Conservation (phyloP, 176 grass and related monocot genomes). For the Phoenix dactylifera region DNA sequence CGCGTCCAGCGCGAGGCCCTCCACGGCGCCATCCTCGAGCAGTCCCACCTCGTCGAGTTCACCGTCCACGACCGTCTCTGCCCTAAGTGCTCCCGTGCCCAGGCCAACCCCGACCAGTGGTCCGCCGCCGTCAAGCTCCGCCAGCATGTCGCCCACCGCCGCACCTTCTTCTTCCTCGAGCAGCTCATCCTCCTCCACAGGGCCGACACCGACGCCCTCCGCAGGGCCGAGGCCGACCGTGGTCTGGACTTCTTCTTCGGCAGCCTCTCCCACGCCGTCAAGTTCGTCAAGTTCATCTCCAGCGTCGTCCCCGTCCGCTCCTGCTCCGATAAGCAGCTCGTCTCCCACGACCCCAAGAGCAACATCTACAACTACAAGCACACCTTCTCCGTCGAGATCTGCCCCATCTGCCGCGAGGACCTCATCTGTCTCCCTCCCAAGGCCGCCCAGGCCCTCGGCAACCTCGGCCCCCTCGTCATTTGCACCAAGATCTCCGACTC, state of each 20-base stretch:
- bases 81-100: constrained; percentile 41
- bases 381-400: constrained; percentile 86
- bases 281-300: constrained; percentile 72
- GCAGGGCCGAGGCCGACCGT: constrained; percentile 29
- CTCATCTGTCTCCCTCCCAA: constrained; percentile 61
- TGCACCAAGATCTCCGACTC: constrained; percentile 70
- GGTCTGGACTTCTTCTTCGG: constrained; percentile 85
- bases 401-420: constrained; percentile 88
- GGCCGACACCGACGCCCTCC: constrained; percentile 43
- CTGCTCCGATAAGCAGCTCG: constrained; percentile 65
- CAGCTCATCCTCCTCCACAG: constrained; percentile 80
- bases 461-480: constrained; percentile 68
- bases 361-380: constrained; percentile 76
- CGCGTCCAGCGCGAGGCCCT: constrained; percentile 72
- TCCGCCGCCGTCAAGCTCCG: constrained; percentile 61
- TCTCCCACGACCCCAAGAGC: constrained; percentile 74
- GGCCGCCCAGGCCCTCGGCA: constrained; percentile 39
- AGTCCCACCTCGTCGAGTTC: constrained; percentile 64
- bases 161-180: constrained; percentile 90
- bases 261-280: constrained; percentile 48
- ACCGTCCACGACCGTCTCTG: constrained; percentile 76
- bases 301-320: constrained; percentile 51
- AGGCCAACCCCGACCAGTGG: constrained; percentile 82
- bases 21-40: constrained; percentile 66
- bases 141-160: constrained; percentile 70